Evolutionary conservation across 176 grass and related monocot species (phyloP), one percentile per base, ranked within the genome.

Genomic region (Bromus sterilis): DNA sequence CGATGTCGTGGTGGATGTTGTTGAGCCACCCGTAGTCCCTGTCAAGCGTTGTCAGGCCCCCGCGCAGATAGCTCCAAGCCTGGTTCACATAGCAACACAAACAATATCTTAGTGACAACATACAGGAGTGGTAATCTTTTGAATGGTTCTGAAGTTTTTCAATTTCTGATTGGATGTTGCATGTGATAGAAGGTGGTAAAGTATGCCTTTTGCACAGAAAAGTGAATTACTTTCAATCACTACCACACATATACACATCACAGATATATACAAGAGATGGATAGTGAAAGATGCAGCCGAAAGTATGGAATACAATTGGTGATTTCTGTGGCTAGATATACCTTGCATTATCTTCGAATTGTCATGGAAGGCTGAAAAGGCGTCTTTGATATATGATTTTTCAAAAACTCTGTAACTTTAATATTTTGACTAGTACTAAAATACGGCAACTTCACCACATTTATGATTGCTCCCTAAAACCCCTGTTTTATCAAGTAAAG

Each of bases 1-100:
- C 91, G 4, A 93, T 93, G 71, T 93, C 91, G 72, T 93, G 91
- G 62, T 93, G 91, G 71, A 93, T 89, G 71, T 93, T 85, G 43
- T 93, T 93, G 36, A 93, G 81, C 91, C 75, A 93, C 80, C 91
- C 91, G 34, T 93, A 93, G 89, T 93, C 91, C 34, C 91, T 85
- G 76, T 93, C 91, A 24, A 93, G 70, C 9, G 91, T 93, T 18
- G 91, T 93, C 82, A 93, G 49, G 12, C 91, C 91, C 36, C 91
- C 91, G 12, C 87, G 84, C 16, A 93, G 77, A 82, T 87, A 93
- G 65, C 87, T 93, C 91, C 91, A 93, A 56, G 84, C 91, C 91
- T 93, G 5, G 24, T 40, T 59, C n/a, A 57, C 46, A 53, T 2
- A 42, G 43, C 6, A 56, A 60, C 65, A 67, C 65, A 39, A 9